Evolutionary conservation across 2,329 filamentous ascomycete species (phyloP), one percentile per base, ranked within the genome.

Genomic region (Sclerotinia trifoliorum): DNA sequence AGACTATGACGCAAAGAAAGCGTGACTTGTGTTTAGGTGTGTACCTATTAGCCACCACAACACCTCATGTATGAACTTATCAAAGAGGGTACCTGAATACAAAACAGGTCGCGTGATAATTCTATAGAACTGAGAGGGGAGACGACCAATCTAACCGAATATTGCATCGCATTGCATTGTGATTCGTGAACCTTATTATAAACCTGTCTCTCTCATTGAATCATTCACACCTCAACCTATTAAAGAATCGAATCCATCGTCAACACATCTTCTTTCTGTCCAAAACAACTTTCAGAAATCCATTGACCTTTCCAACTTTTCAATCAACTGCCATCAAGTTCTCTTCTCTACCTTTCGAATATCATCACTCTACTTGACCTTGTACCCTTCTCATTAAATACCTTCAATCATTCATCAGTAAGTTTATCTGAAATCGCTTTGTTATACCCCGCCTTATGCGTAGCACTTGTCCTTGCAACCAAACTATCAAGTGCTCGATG

Each of bases 381-480:
- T 21, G 32, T 51, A 13, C 46, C 4, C 60, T 51, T 51, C 39
- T 54, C 56, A 65, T 54, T 66, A 35, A 62, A 62, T 52, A 35
- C 32, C 69, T 58, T 58, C 65, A 67, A 68, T 68, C 60, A 29
- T 29, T 64, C 56, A 67, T 55, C 35, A 67, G 65, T 67, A 63
- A 63, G 65, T 67, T 21, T 32, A 26, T 26, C 58, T 44, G 39
- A 26, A 29, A 13, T 54, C 39, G 56, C 65, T 67, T 62, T 63
- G 48, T 67, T n/a, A 67, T 54, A 51, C 65, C 65, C 65, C 65
- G 65, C 65, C 65, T 67, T 54, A 11, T 51, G 11, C 5, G 46
- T 62, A 51, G 21, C 32, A 29, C 62, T 70, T 72, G 71, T 70
- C 70, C 70, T 71, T 68, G 69, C 44, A 51, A 21, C 29, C 32